Evolutionary conservation across 208 protist species (phyloP).

Genomic region (Leishmania guyanensis): DNA sequence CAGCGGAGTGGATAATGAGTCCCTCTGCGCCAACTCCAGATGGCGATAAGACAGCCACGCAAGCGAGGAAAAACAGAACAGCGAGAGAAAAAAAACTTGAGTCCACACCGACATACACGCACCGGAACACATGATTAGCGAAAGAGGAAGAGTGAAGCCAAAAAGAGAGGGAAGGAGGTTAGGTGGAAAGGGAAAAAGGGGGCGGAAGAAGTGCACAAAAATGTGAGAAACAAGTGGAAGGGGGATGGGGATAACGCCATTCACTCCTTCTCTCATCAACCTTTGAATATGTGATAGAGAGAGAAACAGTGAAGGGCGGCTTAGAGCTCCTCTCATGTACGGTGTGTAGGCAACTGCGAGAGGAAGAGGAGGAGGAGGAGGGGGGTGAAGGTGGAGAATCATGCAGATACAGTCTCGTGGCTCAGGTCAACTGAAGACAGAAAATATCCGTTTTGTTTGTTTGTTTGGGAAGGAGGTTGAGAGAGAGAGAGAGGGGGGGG

Average conservation of each 20-base stretch:
- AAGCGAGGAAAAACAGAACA: no score
- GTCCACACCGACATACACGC: neutral
- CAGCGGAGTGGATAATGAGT: neutral
- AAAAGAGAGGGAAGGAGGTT: neutral
- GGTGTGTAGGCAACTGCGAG: neutral
- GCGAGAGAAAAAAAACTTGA: neutral
- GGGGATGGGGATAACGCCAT: no score
- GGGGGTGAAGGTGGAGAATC: neutral
- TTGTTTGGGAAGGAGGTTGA: neutral
- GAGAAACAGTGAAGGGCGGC: neutral
- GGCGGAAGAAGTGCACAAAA: neutral
- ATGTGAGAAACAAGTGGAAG: no score
- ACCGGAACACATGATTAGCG: neutral
- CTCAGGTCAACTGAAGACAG: neutral
- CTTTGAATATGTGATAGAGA: neutral
- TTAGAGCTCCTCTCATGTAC: neutral
- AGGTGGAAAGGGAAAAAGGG: neutral
- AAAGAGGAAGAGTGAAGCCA: neutral
- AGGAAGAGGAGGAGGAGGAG: neutral
- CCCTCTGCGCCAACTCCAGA: neutral
- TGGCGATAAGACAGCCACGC: no score
- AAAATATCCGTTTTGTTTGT: no score
- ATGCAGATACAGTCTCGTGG: neutral
- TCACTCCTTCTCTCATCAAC: no score
- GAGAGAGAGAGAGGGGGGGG: neutral